phyloP scores from a whole-genome alignment of 257 asterid species.

The Verbena officinalis region DNA sequence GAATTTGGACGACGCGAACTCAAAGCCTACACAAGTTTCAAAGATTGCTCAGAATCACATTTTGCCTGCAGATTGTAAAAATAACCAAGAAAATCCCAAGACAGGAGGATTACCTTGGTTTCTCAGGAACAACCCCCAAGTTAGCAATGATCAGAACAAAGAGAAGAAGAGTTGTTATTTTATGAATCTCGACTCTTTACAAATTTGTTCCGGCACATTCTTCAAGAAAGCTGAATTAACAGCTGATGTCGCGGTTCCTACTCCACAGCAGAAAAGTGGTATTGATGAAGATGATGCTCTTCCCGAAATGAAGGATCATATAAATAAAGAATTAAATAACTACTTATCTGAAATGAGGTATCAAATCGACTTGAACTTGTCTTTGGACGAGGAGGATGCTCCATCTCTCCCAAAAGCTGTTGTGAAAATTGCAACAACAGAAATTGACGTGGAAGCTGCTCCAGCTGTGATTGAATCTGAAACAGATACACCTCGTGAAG shows the following conservation, averaged over 20 bases:
- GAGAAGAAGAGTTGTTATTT: slow-evolving; percentile 43
- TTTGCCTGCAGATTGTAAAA: slow-evolving; percentile 29
- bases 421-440: slow-evolving; percentile 44
- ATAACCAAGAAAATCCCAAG: slow-evolving; percentile 24
- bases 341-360: slow-evolving; percentile 39
- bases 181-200: slow-evolving; percentile 75
- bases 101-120: slow-evolving; percentile 49
- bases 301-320: slow-evolving; percentile 23
- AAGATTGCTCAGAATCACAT: slow-evolving; percentile 27
- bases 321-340: slow-evolving; percentile 31
- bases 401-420: slow-evolving; percentile 41
- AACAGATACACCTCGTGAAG: slow-evolving; percentile 22
- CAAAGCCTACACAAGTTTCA: slow-evolving; percentile 22
- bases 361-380: slow-evolving; percentile 71
- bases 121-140: slow-evolving; percentile 43
- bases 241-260: slow-evolving; percentile 29
- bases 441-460: slow-evolving; percentile 62
- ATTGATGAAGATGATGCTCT: slow-evolving; percentile 21
- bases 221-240: slow-evolving; percentile 46
- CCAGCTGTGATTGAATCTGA: slow-evolving; percentile 42
- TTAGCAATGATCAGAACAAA: slow-evolving; percentile 32
- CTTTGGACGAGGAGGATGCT: slow-evolving; percentile 57
- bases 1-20: slow-evolving; percentile 23
- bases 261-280: slow-evolving; percentile 37
- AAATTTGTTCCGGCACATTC: slow-evolving; percentile 50